Base-by-base conservation (phyloP, 805 yeast genomes). In the Ogataea saltuana region DNA sequence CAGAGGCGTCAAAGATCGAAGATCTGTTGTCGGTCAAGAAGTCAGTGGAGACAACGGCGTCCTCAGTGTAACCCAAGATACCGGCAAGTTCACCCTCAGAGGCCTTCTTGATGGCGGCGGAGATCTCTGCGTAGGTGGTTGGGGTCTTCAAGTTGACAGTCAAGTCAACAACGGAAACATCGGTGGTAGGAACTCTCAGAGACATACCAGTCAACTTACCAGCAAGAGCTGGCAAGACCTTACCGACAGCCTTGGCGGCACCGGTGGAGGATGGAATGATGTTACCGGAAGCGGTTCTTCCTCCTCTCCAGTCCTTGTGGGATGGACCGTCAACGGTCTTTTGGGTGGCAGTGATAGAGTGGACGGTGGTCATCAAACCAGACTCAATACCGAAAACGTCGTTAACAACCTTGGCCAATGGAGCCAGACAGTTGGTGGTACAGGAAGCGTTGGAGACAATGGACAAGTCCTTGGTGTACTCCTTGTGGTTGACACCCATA, bases 291-390 rank as follows among this genome's bases (percentile, higher is more conserved):
- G 96, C 96, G 60, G 96, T 85, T 78, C 96, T 85, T 71, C 96
- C 96, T 70, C 96, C 96, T 82, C 96, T 85, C 96, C 96, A 88
- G 80, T 88, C 96, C 81, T 88, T 88, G 81, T 83, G 88, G 69
- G 96, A 87, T 62, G 96, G 95, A 74, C 96, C 96, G 70, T 88
- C 96, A 55, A 88, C 96, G 51, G 95, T 85, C 83, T 88, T 88
- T 75, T 88, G 96, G 63, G 96, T 85, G 60, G 96, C 96, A 58
- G 96, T 88, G 74, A 87, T 85, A 67, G 96, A 86, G 81, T 88
- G 96, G 56, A 88, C 90, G 53, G 96, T 88, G 72, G 96, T 88
- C 96, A 88, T 88, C 66, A 88, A 78, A 73, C 95, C 96, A 71
- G 87, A 88, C 65, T 83, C 86, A 61, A 88, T 83, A 52, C 95